Conservation (phyloP, 306 rosid species). For the Quercus agrifolia region DNA sequence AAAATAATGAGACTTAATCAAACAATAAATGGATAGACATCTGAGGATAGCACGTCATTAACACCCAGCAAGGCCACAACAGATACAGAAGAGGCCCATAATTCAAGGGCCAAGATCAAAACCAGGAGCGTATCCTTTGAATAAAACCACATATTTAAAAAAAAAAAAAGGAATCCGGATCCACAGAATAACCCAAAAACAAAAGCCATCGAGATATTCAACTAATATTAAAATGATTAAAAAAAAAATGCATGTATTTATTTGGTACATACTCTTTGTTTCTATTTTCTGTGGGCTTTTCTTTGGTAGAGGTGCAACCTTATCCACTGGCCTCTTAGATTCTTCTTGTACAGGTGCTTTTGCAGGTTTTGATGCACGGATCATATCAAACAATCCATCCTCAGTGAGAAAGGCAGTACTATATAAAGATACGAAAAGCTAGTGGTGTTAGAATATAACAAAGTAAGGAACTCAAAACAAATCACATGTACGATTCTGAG, state of each 20-base stretch:
- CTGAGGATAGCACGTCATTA: not conserved
- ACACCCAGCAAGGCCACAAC: not conserved
- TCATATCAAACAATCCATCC: conserved; percentile 88
- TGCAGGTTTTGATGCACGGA: conserved; percentile 55
- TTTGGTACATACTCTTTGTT: conserved; percentile 54
- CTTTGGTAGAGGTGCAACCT: conserved; percentile 39
- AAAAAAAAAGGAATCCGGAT: not conserved
- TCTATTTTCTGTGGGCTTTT: conserved; percentile 49
- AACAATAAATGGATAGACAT: not conserved
- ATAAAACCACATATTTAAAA: not conserved
- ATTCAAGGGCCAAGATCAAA: not conserved
- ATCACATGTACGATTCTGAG: conserved; percentile 14
- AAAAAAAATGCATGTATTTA: not conserved
- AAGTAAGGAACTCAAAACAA: conserved; percentile 15
- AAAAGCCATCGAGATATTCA: not conserved
- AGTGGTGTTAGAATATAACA: not conserved
- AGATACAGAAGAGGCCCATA: not conserved
- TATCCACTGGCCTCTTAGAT: conserved; percentile 39
- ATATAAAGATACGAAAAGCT: conserved; percentile 12
- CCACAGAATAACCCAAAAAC: not conserved
- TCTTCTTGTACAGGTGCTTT: conserved; percentile 47
- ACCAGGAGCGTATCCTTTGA: not conserved
- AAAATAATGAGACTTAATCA: not conserved
- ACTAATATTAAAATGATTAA: not conserved
- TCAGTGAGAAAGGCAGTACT: conserved; percentile 87